Evolutionary conservation across 2,329 filamentous ascomycete genomes (phyloP).

Genomic region (Penicillium sp.): DNA sequence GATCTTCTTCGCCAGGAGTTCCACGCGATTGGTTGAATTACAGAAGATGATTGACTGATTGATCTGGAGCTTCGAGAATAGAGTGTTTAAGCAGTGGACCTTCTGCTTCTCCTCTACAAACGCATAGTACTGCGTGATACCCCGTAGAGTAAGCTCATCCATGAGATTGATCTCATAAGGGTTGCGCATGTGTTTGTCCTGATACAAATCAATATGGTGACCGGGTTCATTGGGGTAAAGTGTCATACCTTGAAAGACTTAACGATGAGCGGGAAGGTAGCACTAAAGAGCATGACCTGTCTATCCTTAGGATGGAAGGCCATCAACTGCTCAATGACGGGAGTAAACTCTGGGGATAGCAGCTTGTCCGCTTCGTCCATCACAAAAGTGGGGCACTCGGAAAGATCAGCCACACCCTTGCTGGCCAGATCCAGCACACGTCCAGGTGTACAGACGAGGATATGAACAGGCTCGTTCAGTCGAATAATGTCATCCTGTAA

Average conservation of each 20-base stretch:
- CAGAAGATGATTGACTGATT: constrained; percentile 99
- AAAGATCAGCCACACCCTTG: constrained; percentile 94
- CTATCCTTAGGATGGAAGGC: constrained; percentile 95
- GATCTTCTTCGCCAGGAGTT: constrained; percentile 97
- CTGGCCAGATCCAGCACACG: constrained; percentile 94
- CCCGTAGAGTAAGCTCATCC: constrained; percentile 96
- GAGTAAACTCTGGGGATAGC: constrained; percentile 92
- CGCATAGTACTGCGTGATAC: constrained; percentile 98
- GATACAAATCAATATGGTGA: constrained; percentile 29
- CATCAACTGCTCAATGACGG: constrained; percentile 92
- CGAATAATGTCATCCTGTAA: constrained; percentile 96
- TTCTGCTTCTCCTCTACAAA: constrained; percentile 99
- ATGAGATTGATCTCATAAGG: constrained; percentile 99
- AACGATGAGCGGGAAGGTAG: constrained; percentile 94
- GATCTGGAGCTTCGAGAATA: constrained; percentile 98
- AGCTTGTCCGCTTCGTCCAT: constrained; percentile 99
- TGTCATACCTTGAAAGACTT: constrained; percentile 76
- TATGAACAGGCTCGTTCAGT: constrained; percentile 89
- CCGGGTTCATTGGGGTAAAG: constrained; percentile 25
- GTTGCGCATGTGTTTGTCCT: constrained; percentile 90
- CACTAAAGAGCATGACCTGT: constrained; percentile 98
- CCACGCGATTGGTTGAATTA: constrained; percentile 97
- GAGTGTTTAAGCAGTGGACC: constrained; percentile 96
- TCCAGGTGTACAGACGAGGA: constrained; percentile 94
- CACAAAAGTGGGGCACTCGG: constrained; percentile 95